Evolutionary conservation across 495 filamentous ascomycete genomes (phyloP), one percentile per base, ranked within the genome.

Genomic region (Penicillium tannophilum): DNA sequence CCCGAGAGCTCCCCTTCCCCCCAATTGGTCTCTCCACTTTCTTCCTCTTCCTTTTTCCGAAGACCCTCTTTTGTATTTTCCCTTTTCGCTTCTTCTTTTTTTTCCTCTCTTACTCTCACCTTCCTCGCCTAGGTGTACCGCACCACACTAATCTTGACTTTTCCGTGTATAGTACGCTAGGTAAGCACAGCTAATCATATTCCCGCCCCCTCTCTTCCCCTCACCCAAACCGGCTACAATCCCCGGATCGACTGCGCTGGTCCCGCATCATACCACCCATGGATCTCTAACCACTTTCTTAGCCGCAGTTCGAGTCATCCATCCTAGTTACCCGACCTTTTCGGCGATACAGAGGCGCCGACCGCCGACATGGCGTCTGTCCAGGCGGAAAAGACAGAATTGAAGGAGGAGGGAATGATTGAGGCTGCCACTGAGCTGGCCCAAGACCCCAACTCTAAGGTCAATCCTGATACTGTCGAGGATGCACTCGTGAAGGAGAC

Each of bases 401-500:
- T 90, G 70, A 93, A 90, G 81, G 77, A 85, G 67, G 86, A 93
- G 73, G 91, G 88, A 42, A 86, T 86, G 43, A 75, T 92, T 47
- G 90, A 93, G 62, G 68, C 78, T 17, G 77, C 78, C 48, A 57
- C 73, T 41, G 60, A 72, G 36, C 84, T 89, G 33, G 73, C 87
- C 6, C 79, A 78, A 54, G 86, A 94, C 68, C 87, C 89, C 44
- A 72, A 88, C 60, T 88, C 83, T 68, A 70, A 67, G 23, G 84
- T 91, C 50, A 84, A 84, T n/a, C 78, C 90, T 20, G 84, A 89
- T 23, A 84, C 84, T 46, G 86, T 88, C 23, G 85, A 96, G 69
- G 76, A 83, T 58, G 82, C 83, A 61, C 75, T 96, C 45, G 81
- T 93, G 28, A 79, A 88, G 6, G 88, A 97, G 69, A 88, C 87